Percentiles rank a stretch among this genome's conserved stretches.
Conservation (phyloP, 441 rosid species). For the Mallotus japonicus region DNA sequence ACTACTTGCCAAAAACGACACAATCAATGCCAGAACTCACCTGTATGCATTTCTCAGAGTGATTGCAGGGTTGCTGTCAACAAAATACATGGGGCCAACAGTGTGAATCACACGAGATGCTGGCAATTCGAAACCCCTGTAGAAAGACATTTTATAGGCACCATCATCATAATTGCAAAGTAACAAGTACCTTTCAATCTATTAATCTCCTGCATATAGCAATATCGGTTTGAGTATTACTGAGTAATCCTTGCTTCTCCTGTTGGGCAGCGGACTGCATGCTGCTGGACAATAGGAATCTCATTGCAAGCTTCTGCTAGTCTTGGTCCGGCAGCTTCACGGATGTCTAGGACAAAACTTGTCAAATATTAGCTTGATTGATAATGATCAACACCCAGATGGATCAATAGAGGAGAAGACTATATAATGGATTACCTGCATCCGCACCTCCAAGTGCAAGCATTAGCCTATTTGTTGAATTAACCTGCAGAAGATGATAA, state of each 20-base stretch:
- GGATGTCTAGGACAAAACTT: slow-evolving; percentile 51
- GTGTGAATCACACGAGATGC: slow-evolving; percentile 81
- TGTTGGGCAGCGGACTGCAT: slow-evolving; percentile 68
- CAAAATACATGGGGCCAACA: slow-evolving; percentile 76
- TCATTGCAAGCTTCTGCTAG: slow-evolving; percentile 68
- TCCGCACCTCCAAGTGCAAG: slow-evolving; percentile 71
- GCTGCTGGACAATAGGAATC: slow-evolving; percentile 63
- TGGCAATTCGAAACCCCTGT: slow-evolving; percentile 82
- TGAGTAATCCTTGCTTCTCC: slow-evolving; percentile 89
- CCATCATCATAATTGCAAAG: too few species aligned
- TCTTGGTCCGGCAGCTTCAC: slow-evolving; percentile 83
- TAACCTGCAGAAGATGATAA: slow-evolving; percentile 39
- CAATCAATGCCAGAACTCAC: slow-evolving; percentile 28
- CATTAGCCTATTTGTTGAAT: slow-evolving; percentile 80
- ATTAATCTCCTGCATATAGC: too few species aligned
- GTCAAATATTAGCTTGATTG: too few species aligned
- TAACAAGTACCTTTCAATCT: too few species aligned
- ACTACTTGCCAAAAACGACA: neutral
- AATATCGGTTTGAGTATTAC: slow-evolving; percentile 28
- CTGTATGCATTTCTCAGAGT: slow-evolving; percentile 56
- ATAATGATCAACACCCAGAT: neutral
- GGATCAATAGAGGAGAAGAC: neutral
- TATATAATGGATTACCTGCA: too few species aligned
- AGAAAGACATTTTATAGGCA: neutral
- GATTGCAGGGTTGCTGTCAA: slow-evolving; percentile 47